Evolutionary conservation across 2,329 filamentous ascomycete genomes (phyloP).

Genomic region (Alternaria tenuissima): DNA sequence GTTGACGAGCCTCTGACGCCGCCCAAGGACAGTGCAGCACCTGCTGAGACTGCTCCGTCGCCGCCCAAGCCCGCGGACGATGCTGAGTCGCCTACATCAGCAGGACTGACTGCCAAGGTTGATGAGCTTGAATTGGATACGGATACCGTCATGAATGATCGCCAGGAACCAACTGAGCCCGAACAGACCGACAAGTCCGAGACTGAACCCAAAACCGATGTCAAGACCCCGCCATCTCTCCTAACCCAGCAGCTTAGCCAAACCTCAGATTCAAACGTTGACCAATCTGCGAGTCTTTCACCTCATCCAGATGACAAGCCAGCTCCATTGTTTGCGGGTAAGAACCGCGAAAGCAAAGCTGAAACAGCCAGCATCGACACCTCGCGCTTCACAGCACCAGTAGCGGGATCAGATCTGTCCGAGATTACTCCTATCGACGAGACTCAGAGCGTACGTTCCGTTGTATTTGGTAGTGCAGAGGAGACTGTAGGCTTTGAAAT

Average conservation of each 20-base stretch:
- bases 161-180: conserved; percentile 30
- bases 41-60: conserved; percentile 27
- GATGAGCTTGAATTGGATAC: conserved; percentile 67
- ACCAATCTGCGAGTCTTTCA: conserved; percentile 51
- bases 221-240: conserved; percentile 50
- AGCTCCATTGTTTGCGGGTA: conserved; percentile 68
- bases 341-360: conserved; percentile 43
- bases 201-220: conserved; percentile 33
- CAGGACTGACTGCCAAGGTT: conserved; percentile 64
- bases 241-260: conserved; percentile 54
- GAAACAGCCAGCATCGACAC: conserved; percentile 40
- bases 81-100: conserved; percentile 58
- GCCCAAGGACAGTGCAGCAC: conserved; percentile 34
- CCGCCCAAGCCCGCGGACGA: conserved; percentile 38
- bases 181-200: conserved; percentile 34
- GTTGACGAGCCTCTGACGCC: conserved; percentile 81
- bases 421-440: conserved; percentile 52
- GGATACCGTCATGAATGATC: conserved; percentile 60
- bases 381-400: conserved; percentile 38
- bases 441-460: conserved; percentile 42
- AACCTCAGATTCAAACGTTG: conserved; percentile 33
- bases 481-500: conserved; percentile 60
- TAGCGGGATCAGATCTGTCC: conserved; percentile 40
- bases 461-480: conserved; percentile 47
- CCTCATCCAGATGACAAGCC: conserved; percentile 73